A percentile compares a stretch with the other conserved stretches of the same genome.
Evolutionary conservation across 345 rosid species (phyloP).

Genomic region (Ceriops zippeliana): DNA sequence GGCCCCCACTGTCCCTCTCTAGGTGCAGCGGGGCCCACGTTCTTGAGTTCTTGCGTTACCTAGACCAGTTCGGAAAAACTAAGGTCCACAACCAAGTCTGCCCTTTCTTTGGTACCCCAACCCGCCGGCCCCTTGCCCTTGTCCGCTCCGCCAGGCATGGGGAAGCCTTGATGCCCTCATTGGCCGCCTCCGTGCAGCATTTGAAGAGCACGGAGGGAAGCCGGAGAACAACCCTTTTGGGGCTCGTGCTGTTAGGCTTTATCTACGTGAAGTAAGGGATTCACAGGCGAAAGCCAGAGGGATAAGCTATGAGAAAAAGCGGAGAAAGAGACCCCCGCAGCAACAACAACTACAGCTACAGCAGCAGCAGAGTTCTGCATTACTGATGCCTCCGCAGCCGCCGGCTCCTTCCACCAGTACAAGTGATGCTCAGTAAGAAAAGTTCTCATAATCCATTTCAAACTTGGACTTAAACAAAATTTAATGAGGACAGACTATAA

Average conservation of each 20-base stretch:
- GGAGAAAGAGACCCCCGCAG: constrained; percentile 61
- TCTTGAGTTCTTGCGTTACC: constrained; percentile 84
- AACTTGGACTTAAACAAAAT: constrained; percentile 6
- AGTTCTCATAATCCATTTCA: background rate
- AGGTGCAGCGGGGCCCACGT: constrained; percentile 96
- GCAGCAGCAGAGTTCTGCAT: constrained; percentile 7
- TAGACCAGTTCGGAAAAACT: constrained; percentile 93
- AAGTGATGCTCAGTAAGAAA: constrained; percentile 16
- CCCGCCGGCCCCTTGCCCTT: constrained; percentile 96
- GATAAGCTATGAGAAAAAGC: constrained; percentile 90
- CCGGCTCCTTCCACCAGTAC: background rate
- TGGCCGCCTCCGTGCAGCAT: constrained; percentile 93
- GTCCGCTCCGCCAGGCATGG: constrained; percentile 99
- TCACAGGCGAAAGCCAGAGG: constrained; percentile 92
- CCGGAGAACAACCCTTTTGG: constrained; percentile 93
- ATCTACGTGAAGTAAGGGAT: constrained; percentile 86
- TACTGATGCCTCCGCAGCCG: background rate
- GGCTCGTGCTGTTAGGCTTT: constrained; percentile 93
- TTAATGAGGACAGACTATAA: background rate
- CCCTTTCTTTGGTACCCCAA: constrained; percentile 87
- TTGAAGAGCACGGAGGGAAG: constrained; percentile 87
- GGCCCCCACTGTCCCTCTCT: constrained; percentile 80
- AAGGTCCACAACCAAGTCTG: constrained; percentile 80
- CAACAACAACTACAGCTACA: constrained; percentile 27
- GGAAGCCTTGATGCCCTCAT: constrained; percentile 95